Evolutionary conservation across 805 yeast genomes (phyloP), one percentile per base, ranked within the genome.

Genomic region (Ogataea methanolica): DNA sequence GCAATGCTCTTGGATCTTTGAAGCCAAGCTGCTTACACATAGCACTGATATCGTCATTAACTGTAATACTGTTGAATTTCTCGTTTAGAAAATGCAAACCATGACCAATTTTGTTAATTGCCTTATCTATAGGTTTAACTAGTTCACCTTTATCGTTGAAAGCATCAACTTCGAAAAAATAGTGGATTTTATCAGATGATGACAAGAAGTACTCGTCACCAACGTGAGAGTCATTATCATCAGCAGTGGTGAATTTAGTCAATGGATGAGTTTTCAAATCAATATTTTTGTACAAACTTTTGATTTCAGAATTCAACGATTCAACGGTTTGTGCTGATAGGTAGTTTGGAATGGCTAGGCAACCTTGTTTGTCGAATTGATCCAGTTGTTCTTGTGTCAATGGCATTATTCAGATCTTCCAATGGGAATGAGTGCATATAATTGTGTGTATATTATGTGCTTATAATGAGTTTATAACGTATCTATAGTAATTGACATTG

Each of bases 61-160:
- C 70, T 0, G 92, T 82, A 23, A 80, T 62, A 11, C 64, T 53
- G 21, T 61, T 61, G 56, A 81, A 87, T n/a, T 61, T 56, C 0
- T 70, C 68, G 50, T 82, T 79, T 34, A 75, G 63, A 58, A 76
- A 71, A 58, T 87, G 95, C 15, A 87, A 62, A 1, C 87, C 88
- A 59, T 87, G 95, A 5, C 94, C 95, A 38, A 87, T 80, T 66
- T 87, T 87, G 66, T 87, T 87, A 59, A 87, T 73, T 1, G 91
- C 77, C 50, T 63, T 66, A 29, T 75, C 75, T 50, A 81, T 72
- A 9, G 84, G 78, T 56, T 69, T 76, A 23, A 62, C 63, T 51
- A 85, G 68, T 21, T 74, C 55, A n/a, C 86, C 85, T 2, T 65
- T 48, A 11, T 55, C 61, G 53, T 79, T 78, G 53, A 85, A 77